Evolutionary conservation across 768 basidiomycete species (phyloP), one percentile per base, ranked within the genome.

Genomic region (Lactifluus hygrophoroides): DNA sequence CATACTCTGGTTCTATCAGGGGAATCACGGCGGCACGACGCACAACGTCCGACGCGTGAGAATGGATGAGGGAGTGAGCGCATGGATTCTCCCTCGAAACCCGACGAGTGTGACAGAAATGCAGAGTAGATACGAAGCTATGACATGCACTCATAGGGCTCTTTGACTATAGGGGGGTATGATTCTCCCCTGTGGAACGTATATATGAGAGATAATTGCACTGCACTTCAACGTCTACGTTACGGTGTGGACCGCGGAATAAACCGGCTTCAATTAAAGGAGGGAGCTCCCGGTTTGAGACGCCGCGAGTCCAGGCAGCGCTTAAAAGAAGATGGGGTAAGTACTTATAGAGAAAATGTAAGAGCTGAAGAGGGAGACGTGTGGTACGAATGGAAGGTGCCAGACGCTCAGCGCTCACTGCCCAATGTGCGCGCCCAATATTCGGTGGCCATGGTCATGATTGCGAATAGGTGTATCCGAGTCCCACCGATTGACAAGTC

Each of bases 231-330:
- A n/a, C n/a, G n/a, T n/a, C n/a, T n/a, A n/a, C n/a, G n/a, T n/a
- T n/a, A n/a, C n/a, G n/a, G 23, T 48, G 37, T 42, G 54, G 44
- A 51, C 49, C 58, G 54, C 54, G 58, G 58, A 25, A 38, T 25
- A 37, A 38, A 55, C 43, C 47, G 42, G 43, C 19, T 37, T 44
- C 54, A 37, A 37, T 23, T 30, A n/a, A n/a, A n/a, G n/a, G n/a
- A 32, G 40, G 21, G 28, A 42, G 37, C 44, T 47, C 48, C 38
- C 48, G 19, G 48, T n/a, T 46, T 45, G 58, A 46, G 49, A 47
- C 21, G 32, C 58, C 40, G 40, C 43, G 40, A 47, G 23, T 30
- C 47, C 52, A 32, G 37, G 30, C 58, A 28, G 51, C 51, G 45
- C 51, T 47, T 19, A 45, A 46, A 58, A 46, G 35, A 51, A 52